Conservation (phyloP, 352 stramenopile species). For the Pythium aphanidermatum region DNA sequence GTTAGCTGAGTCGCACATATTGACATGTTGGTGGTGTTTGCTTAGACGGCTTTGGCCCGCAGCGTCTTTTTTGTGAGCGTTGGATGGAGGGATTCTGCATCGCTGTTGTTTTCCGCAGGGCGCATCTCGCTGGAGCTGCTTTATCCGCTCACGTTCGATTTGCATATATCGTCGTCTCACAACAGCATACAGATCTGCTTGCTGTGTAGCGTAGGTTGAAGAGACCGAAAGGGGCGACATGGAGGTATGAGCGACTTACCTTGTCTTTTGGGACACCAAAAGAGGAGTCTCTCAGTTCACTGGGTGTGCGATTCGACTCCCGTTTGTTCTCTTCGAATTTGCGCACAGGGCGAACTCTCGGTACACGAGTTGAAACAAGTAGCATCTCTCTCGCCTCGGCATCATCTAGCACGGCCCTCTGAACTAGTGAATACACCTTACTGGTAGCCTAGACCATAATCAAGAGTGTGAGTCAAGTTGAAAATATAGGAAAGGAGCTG, state of each 20-base stretch:
- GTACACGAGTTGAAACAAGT: constrained; percentile 18
- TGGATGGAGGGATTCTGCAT: constrained; percentile 7
- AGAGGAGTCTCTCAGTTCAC: background rate
- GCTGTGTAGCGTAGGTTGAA: constrained; percentile 22
- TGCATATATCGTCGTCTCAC: constrained; percentile 62
- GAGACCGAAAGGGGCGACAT: no score
- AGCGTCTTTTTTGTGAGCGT: background rate
- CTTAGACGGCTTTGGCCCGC: no score
- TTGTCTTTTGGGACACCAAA: background rate
- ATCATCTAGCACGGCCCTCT: constrained; percentile 28
- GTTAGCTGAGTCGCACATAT: constrained; percentile 1
- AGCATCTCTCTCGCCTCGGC: constrained; percentile 34
- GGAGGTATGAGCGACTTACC: background rate
- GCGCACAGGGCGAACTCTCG: background rate
- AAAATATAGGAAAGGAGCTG: no score
- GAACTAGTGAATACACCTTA: background rate
- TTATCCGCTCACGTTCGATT: constrained; percentile 28
- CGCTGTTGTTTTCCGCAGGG: background rate
- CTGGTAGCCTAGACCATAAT: background rate
- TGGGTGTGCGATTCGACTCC: constrained; percentile 4
- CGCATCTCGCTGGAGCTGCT: no score
- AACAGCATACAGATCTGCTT: constrained; percentile 35
- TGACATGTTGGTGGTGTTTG: background rate
- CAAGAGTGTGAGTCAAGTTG: no score
- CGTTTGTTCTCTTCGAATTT: constrained; percentile 2